Percentiles rank a stretch among this genome's conserved stretches.
Evolutionary conservation across 176 grass and related monocot species (phyloP).

Genomic region (Eleusine indica): DNA sequence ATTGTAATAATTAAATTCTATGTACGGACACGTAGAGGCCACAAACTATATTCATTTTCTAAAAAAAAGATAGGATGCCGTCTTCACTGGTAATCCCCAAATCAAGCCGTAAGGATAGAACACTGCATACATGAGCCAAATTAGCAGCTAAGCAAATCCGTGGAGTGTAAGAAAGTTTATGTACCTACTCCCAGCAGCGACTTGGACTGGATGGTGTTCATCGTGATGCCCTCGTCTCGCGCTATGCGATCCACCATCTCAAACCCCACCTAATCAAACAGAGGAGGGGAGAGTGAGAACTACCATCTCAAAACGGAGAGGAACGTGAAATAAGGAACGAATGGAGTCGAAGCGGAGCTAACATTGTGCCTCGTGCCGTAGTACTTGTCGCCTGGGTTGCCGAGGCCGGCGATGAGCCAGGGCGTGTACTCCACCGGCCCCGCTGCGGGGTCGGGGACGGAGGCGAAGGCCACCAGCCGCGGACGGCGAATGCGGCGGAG

Average conservation of each 20-base stretch:
- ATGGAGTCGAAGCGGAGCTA: not conserved
- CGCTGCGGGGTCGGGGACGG: constrained; percentile 54
- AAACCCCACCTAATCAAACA: constrained; percentile 71
- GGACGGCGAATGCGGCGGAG: constrained; percentile 3
- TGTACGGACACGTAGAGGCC: no score
- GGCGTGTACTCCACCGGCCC: constrained; percentile 77
- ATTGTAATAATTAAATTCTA: no score
- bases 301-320: not conserved
- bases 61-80: no score
- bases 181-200: constrained; percentile 87
- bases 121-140: not conserved
- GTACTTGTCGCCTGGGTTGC: constrained; percentile 92
- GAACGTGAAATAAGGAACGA: not conserved
- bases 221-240: constrained; percentile 56
- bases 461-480: constrained; percentile 43
- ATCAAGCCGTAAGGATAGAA: not conserved
- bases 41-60: not conserved
- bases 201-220: constrained; percentile 92
- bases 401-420: constrained; percentile 95
- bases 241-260: constrained; percentile 92
- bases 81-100: not conserved
- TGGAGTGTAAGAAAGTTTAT: not conserved
- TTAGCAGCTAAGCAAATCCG: not conserved
- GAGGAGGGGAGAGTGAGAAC: constrained; percentile 4
- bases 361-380: constrained; percentile 94